Evolutionary conservation across 495 filamentous ascomycete genomes (phyloP).

Genomic region (Aspergillus leporis): DNA sequence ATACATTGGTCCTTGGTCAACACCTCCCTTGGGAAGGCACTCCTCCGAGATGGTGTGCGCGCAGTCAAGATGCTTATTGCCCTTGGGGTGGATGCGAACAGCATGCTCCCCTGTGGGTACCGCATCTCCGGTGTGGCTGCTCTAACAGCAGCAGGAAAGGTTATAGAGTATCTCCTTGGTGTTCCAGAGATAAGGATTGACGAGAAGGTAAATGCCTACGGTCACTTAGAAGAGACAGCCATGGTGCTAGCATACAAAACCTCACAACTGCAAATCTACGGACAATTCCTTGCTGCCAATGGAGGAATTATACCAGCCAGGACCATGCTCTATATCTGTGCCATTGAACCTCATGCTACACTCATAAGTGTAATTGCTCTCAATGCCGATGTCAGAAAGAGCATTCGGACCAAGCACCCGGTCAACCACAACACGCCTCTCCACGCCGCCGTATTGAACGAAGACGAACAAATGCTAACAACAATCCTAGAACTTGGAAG

Average conservation of each 20-base stretch:
- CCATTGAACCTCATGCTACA: background rate
- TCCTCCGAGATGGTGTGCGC: background rate
- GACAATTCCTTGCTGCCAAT: background rate
- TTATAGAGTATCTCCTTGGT: background rate
- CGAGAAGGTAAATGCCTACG: background rate
- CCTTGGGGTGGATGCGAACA: background rate
- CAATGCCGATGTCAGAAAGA: background rate
- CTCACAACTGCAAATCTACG: background rate
- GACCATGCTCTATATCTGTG: background rate
- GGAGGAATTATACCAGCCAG: background rate
- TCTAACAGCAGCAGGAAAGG: background rate
- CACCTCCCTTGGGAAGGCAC: background rate
- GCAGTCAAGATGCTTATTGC: background rate
- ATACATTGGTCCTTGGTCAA: background rate
- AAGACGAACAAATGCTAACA: background rate
- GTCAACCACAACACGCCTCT: background rate
- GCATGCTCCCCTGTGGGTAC: background rate
- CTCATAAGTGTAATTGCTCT: background rate
- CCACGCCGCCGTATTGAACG: background rate
- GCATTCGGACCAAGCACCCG: background rate
- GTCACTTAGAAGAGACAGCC: background rate
- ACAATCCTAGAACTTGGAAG: background rate
- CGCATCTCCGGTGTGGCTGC: background rate
- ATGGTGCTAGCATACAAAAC: background rate
- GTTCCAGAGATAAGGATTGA: background rate